Conservation (phyloP, 2,329 filamentous ascomycete species). For the Cordyceps cicadae region DNA sequence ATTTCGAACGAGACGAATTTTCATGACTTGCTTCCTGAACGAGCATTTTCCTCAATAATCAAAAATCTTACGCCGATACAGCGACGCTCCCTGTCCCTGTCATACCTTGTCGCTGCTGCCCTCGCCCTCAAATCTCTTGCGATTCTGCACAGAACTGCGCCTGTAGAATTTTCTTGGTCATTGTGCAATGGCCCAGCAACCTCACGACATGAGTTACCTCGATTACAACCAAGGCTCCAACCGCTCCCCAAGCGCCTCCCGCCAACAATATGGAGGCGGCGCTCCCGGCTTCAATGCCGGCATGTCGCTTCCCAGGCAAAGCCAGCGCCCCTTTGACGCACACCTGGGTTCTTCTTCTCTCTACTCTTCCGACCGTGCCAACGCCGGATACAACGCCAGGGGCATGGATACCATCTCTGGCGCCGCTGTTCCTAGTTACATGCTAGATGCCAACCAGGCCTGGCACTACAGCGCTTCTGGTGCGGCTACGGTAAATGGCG, state of each 20-base stretch:
- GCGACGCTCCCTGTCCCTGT: background rate
- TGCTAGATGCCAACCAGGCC: constrained; percentile 63
- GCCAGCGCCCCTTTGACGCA: constrained; percentile 71
- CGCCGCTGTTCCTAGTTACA: constrained; percentile 37
- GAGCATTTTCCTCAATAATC: background rate
- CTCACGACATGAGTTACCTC: constrained; percentile 60
- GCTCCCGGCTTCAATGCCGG: constrained; percentile 42
- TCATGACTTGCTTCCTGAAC: constrained; percentile 7
- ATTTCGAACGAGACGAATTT: constrained; percentile 10
- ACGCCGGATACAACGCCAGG: constrained; percentile 51
- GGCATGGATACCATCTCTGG: constrained; percentile 42
- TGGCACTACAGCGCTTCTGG: constrained; percentile 69
- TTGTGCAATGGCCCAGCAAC: constrained; percentile 36
- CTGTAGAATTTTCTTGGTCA: background rate
- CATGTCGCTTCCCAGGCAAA: constrained; percentile 36
- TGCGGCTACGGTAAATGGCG: constrained; percentile 54
- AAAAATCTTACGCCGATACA: background rate
- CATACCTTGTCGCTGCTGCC: background rate
- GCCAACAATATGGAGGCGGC: constrained; percentile 44
- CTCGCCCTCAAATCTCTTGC: background rate
- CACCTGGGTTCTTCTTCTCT: constrained; percentile 55
- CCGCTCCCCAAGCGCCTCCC: constrained; percentile 60
- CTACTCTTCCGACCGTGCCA: constrained; percentile 62
- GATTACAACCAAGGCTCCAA: constrained; percentile 54
- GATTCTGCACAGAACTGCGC: background rate